Evolutionary conservation across 2,329 filamentous ascomycete genomes (phyloP).

Genomic region (Passalora sequoiae): DNA sequence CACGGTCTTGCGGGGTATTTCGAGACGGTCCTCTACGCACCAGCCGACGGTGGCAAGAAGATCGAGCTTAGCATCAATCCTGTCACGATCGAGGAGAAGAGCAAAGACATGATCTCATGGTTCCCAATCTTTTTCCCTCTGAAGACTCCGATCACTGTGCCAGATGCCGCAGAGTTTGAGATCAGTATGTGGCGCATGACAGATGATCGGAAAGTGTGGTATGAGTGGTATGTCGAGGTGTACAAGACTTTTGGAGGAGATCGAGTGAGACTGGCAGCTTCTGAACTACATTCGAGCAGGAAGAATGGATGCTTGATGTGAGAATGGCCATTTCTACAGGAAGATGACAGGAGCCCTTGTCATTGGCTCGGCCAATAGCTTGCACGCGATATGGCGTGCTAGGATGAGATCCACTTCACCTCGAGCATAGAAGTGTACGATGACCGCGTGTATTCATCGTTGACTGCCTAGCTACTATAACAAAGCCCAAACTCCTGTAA

Average conservation of each 20-base stretch:
- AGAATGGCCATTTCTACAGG: no score
- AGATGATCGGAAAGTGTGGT: conserved; percentile 94
- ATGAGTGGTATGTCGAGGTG: conserved; percentile 93
- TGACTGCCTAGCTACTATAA: no score
- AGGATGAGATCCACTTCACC: neutral
- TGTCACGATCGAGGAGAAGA: conserved; percentile 85
- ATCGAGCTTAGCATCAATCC: conserved; percentile 91
- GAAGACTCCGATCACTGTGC: conserved; percentile 82
- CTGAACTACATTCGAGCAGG: conserved; percentile 63
- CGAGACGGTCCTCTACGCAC: conserved; percentile 82
- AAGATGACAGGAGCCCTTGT: no score
- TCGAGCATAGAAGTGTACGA: no score
- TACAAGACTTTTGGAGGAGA: conserved; percentile 56
- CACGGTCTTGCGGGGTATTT: conserved; percentile 95
- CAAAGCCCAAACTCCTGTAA: no score
- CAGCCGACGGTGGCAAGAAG: conserved; percentile 40
- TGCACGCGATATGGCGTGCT: neutral
- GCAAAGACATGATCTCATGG: conserved; percentile 98
- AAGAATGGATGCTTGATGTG: conserved; percentile 68
- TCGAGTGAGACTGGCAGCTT: conserved; percentile 61
- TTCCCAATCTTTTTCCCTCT: conserved; percentile 98
- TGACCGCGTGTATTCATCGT: no score
- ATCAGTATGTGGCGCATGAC: conserved; percentile 96
- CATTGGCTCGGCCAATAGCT: no score
- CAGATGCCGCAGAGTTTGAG: conserved; percentile 76